A percentile compares a stretch with the other conserved stretches of the same genome.
Evolutionary conservation across 208 protist species (phyloP).

Genomic region (Leishmania braziliensis): DNA sequence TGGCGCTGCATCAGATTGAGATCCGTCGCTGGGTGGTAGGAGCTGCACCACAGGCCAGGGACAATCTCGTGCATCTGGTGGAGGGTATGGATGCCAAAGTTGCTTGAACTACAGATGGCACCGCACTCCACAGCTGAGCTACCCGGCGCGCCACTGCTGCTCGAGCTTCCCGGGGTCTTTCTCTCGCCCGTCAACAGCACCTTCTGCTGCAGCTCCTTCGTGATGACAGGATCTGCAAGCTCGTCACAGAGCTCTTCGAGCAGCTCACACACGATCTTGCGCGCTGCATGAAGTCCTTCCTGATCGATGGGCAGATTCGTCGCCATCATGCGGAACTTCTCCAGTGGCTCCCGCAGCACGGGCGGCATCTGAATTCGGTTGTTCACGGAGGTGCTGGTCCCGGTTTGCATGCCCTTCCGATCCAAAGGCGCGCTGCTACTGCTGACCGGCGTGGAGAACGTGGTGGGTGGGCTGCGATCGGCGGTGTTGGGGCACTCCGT

Average conservation of each 20-base stretch:
- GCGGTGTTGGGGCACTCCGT: neutral
- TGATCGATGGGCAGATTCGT: conserved; percentile 53
- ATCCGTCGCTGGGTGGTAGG: conserved; percentile 62
- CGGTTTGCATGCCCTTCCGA: neutral
- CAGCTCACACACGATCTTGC: conserved; percentile 20
- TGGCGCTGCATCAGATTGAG: conserved; percentile 38
- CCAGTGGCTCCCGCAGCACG: conserved; percentile 35
- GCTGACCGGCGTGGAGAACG: neutral
- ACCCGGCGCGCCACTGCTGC: neutral
- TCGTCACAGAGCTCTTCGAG: conserved; percentile 21
- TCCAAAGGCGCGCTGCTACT: neutral
- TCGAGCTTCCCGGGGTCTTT: neutral
- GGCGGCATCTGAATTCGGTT: conserved; percentile 38
- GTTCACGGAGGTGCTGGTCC: conserved; percentile 15
- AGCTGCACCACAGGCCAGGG: conserved; percentile 80
- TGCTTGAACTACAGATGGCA: neutral
- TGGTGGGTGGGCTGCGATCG: neutral
- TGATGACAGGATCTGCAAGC: conserved; percentile 9
- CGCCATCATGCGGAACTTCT: conserved; percentile 62
- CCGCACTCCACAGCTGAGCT: conserved; percentile 1
- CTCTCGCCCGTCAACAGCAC: conserved; percentile 18
- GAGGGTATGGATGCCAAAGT: conserved; percentile 3
- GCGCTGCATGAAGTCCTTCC: conserved; percentile 21
- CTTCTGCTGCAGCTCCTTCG: conserved; percentile 8
- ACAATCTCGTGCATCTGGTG: conserved; percentile 80